Base-by-base conservation (phyloP, 345 rosid genomes). In the Salix exigua region DNA sequence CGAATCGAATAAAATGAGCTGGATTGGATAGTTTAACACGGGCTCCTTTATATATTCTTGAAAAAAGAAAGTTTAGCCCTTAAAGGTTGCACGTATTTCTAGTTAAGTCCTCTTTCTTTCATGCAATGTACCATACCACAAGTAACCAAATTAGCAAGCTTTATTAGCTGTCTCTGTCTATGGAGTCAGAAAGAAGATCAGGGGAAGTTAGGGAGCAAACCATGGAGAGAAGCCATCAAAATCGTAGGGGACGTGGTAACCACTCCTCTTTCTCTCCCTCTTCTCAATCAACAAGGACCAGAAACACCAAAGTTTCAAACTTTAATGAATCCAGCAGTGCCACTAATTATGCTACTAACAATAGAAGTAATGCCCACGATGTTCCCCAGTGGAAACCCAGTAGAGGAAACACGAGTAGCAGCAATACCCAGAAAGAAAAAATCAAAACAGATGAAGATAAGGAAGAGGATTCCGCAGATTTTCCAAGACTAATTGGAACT, bases 401-500 rank as follows among this genome's bases (percentile, higher is more conserved):
- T 10, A 42, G 73, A 60, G 21, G 73, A 76, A 31, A 48, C 14
- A 44, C 48, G 35, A 50, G 3, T 42, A 58, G 12, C 42, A 50
- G 44, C 50, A 64, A 13, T 61, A 1, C 73, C 35, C 16, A 10
- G 28, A 21, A 37, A 63, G 72, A 28, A 53, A 60, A 69, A 46
- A 17, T 5, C 11, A 38, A 35, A 58, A 35, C 50, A 23, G 79
- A 51, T 9, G 73, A 37, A 30, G 79, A 7, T 13, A 31, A 61
- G 53, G 74, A 66, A 46, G 80, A 60, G 6, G 66, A 40, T 19
- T 25, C 60, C 18, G 62, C 75, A 18, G 31, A 31, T n/a, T 30
- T 63, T 71, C 66, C 82, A 69, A 79, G 70, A 26, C 30, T 91
- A 51, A 80, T 86, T 64, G 97, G 97, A 76, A 92, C 93, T 75